Percentiles rank a stretch among this genome's conserved stretches.
Evolutionary conservation across 2,329 filamentous ascomycete genomes (phyloP).

Genomic region (Sphaerulina vaccinii): DNA sequence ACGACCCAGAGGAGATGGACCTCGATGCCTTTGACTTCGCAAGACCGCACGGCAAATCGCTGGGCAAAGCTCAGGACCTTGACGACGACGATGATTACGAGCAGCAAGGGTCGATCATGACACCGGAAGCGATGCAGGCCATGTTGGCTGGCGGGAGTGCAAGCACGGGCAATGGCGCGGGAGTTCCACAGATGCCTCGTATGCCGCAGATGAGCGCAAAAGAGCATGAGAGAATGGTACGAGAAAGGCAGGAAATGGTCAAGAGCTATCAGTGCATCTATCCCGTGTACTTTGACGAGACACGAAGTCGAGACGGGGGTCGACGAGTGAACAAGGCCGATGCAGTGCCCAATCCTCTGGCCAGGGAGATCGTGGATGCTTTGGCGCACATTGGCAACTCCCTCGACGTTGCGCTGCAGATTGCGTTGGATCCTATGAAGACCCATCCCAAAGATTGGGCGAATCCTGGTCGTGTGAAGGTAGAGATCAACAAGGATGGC

Average conservation of each 20-base stretch:
- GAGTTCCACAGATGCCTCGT: conserved; percentile 12
- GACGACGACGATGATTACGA: conserved; percentile 1
- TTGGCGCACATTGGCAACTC: conserved; percentile 59
- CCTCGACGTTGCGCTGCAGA: conserved; percentile 53
- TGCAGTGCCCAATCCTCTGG: conserved; percentile 81
- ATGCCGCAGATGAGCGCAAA: conserved; percentile 34
- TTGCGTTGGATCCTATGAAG: conserved; percentile 87
- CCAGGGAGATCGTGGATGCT: conserved; percentile 85
- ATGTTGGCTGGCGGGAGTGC: background rate
- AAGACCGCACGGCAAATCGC: conserved; percentile 29
- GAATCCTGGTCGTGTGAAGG: conserved; percentile 86
- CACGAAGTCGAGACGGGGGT: conserved; percentile 72
- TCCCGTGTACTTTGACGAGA: conserved; percentile 88
- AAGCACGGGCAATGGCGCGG: conserved; percentile 6
- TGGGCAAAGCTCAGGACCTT: conserved; percentile 19
- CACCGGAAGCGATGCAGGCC: background rate
- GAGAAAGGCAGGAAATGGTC: conserved; percentile 56
- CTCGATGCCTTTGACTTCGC: conserved; percentile 63
- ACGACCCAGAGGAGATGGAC: conserved; percentile 83
- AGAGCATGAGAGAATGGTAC: conserved; percentile 37
- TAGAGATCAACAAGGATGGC: conserved; percentile 67
- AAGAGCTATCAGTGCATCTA: conserved; percentile 87
- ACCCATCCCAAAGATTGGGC: conserved; percentile 95
- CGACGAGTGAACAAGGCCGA: conserved; percentile 71
- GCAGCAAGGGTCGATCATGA: background rate